Evolutionary conservation across 1,139 yeast genomes (phyloP).

Genomic region (Taphrina deformans): DNA sequence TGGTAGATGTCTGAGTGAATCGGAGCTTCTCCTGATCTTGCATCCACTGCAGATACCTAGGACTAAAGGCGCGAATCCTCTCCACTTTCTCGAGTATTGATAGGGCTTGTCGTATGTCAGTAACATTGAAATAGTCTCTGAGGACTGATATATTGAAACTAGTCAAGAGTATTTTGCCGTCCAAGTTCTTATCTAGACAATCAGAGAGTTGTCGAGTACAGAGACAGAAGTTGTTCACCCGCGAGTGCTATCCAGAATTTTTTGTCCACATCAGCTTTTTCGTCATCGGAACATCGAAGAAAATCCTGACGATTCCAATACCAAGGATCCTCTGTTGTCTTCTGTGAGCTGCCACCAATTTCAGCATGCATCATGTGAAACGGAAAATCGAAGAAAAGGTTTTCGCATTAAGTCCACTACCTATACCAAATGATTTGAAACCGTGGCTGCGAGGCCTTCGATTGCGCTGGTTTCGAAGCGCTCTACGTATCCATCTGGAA

Average conservation of each 20-base stretch:
- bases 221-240: neutral
- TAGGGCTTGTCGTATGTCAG: neutral
- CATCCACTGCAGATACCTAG: neutral
- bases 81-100: neutral
- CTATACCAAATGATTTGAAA: too few relatives aligned
- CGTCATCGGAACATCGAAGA: neutral
- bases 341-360: neutral
- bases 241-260: neutral
- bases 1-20: neutral
- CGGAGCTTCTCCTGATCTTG: neutral
- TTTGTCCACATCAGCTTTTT: neutral
- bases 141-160: neutral
- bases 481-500: too few relatives aligned
- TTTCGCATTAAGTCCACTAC: too few relatives aligned
- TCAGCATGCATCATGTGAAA: neutral
- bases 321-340: conserved; percentile 1
- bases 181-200: neutral
- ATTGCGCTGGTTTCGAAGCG: too few relatives aligned
- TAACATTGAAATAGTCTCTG: neutral
- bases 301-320: neutral
- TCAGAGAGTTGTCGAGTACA: neutral
- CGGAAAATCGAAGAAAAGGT: too few relatives aligned
- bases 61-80: neutral
- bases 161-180: neutral
- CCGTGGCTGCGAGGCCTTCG: too few relatives aligned